Evolutionary conservation across 1,139 yeast genomes (phyloP).

Genomic region (Dujonia santamariae): DNA sequence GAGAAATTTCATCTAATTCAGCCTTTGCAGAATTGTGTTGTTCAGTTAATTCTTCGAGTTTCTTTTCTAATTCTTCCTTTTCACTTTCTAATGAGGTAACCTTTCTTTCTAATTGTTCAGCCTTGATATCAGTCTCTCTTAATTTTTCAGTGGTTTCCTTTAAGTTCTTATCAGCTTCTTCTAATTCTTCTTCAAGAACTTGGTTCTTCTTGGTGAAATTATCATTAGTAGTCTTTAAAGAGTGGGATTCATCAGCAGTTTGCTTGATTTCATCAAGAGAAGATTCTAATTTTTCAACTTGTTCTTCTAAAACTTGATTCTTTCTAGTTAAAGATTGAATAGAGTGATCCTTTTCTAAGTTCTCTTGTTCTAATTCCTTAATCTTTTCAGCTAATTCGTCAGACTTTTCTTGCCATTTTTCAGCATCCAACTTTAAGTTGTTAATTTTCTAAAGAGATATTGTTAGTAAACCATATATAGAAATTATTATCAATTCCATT

Average conservation of each 20-base stretch:
- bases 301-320: constrained; percentile 86
- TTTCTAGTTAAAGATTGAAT: constrained; percentile 90
- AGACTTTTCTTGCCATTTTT: constrained; percentile 94
- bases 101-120: constrained; percentile 95
- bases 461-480: no score
- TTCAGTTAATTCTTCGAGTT: constrained; percentile 82
- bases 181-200: constrained; percentile 90
- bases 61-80: constrained; percentile 89
- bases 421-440: constrained; percentile 91
- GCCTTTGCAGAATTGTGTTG: constrained; percentile 81
- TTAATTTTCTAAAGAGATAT: constrained; percentile 64
- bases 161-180: constrained; percentile 86
- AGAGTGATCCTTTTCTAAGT: constrained; percentile 89
- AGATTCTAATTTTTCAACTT: constrained; percentile 83
- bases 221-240: constrained; percentile 85
- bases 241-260: constrained; percentile 89
- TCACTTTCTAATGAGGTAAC: constrained; percentile 89
- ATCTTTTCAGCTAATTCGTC: constrained; percentile 80
- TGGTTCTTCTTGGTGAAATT: constrained; percentile 89
- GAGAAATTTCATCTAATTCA: constrained; percentile 91
- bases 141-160: constrained; percentile 92
- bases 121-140: constrained; percentile 94
- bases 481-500: no score
- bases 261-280: constrained; percentile 80
- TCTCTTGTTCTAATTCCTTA: constrained; percentile 90